Percentiles rank a stretch among this genome's conserved stretches.
phyloP scores from a whole-genome alignment of 2,329 filamentous ascomycete genomes.

The Eurotiales sp. region DNA sequence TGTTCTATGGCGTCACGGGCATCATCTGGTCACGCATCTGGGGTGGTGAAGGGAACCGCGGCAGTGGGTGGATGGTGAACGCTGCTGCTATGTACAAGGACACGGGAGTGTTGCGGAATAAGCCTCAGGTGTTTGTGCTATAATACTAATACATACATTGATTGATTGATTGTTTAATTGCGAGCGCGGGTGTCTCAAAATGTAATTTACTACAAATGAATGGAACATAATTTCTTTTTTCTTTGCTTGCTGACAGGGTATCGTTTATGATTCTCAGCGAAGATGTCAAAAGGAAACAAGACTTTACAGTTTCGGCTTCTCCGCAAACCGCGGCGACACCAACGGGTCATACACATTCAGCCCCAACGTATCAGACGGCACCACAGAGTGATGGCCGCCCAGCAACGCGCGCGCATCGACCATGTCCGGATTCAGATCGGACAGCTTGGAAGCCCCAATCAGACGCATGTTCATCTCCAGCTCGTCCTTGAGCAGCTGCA shows the following conservation, averaged over 20 bases:
- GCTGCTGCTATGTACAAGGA: conserved; percentile 48
- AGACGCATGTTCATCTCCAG: conserved; percentile 99
- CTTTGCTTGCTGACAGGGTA: not conserved
- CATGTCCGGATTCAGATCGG: conserved; percentile 74
- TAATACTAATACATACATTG: conserved; percentile 15
- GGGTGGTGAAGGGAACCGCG: conserved; percentile 47
- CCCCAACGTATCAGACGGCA: conserved; percentile 60
- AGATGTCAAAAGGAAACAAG: not conserved
- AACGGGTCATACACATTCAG: conserved; percentile 56
- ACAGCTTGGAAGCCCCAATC: conserved; percentile 72
- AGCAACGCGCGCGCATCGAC: conserved; percentile 70
- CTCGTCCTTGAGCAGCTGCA: conserved; percentile 90
- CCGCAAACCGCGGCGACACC: conserved; percentile 45
- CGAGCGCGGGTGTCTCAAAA: not conserved
- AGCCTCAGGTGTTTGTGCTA: conserved; percentile 35
- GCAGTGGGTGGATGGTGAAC: conserved; percentile 55
- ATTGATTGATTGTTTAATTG: not conserved
- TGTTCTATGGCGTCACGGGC: conserved; percentile 51
- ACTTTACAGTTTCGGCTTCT: conserved; percentile 46
- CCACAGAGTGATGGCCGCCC: conserved; percentile 54
- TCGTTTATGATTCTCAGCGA: not conserved
- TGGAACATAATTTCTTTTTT: not conserved
- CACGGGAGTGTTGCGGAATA: conserved; percentile 34
- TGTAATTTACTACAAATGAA: not conserved
- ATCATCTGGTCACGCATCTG: conserved; percentile 60